A percentile compares a stretch with the other conserved stretches of the same genome.
Conservation (phyloP, 2,329 filamentous ascomycete genomes). For the Sarocladiaceae sp. region DNA sequence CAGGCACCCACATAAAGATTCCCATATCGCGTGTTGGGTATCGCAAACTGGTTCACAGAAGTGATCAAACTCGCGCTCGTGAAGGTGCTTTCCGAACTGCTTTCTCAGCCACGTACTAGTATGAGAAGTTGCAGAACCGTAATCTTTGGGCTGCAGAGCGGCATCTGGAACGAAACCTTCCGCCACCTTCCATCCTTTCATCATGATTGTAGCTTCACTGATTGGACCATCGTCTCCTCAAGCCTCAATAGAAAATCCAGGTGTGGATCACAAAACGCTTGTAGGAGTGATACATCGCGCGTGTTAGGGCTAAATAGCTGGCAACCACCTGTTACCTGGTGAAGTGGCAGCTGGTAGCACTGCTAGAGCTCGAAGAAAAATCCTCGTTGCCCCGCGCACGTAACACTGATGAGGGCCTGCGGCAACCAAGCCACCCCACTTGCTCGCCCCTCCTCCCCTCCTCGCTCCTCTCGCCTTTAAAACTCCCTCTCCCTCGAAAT, state of each 20-base stretch:
- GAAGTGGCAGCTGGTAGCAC: not conserved
- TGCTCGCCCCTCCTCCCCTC: slow-evolving; percentile 20
- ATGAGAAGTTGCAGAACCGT: not conserved
- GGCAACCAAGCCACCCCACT: slow-evolving; percentile 22
- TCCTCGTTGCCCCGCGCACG: slow-evolving; percentile 29
- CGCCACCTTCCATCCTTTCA: slow-evolving; percentile 2
- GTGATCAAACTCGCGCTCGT: no score
- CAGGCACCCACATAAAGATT: no score
- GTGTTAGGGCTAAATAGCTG: slow-evolving; percentile 31
- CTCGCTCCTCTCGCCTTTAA: slow-evolving; percentile 25
- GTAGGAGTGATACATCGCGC: not conserved
- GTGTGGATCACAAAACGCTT: not conserved
- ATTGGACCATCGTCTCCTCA: not conserved
- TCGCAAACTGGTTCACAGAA: not conserved
- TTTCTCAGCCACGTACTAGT: no score
- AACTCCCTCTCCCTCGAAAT: slow-evolving; percentile 21
- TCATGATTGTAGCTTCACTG: not conserved
- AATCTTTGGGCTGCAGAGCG: slow-evolving; percentile 1
- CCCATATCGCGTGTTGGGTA: no score
- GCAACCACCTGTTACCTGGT: slow-evolving; percentile 1
- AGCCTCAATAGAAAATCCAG: not conserved
- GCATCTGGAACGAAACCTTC: slow-evolving; percentile 5
- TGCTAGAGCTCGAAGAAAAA: slow-evolving; percentile 4
- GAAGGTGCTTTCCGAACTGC: no score
- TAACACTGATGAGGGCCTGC: slow-evolving; percentile 11